Conservation (phyloP, 805 yeast genomes). For the Lachancea quebecensis region DNA sequence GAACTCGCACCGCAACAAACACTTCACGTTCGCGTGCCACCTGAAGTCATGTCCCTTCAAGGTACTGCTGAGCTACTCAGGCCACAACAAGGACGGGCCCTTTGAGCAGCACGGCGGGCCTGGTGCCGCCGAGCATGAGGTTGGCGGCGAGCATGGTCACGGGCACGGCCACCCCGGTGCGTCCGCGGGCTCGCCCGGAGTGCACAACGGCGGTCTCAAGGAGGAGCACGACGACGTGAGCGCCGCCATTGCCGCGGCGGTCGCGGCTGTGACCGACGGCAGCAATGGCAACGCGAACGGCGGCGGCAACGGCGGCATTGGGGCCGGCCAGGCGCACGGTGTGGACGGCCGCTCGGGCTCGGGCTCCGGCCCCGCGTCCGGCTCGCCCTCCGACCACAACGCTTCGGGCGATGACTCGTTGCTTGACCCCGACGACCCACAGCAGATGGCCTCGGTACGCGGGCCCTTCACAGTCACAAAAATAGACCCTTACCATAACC, state of each 20-base stretch:
- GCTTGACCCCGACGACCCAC: conserved; percentile 4
- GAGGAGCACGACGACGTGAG: conserved; percentile 20
- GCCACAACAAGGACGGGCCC: conserved; percentile 14
- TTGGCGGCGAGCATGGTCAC: conserved; percentile 6
- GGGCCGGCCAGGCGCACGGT: conserved; percentile 5
- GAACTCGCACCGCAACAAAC: conserved; percentile 31
- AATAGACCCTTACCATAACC: conserved; percentile 32
- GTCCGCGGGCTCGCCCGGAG: conserved; percentile 12
- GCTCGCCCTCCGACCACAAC: neutral
- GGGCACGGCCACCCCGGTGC: conserved; percentile 10
- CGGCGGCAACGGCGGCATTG: conserved; percentile 1
- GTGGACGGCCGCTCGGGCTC: neutral
- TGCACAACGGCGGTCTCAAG: conserved; percentile 7
- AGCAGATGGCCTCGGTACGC: conserved; percentile 4
- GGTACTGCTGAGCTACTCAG: conserved; percentile 28
- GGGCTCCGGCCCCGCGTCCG: neutral
- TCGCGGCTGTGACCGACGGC: conserved; percentile 28
- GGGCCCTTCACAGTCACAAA: conserved; percentile 33
- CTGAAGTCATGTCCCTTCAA: conserved; percentile 30
- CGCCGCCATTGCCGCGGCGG: conserved; percentile 33
- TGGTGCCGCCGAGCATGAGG: conserved; percentile 7
- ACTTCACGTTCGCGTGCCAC: conserved; percentile 33
- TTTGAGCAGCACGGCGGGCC: conserved; percentile 3
- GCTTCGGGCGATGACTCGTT: conserved; percentile 5
- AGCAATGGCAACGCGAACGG: neutral